Evolutionary conservation across 2,329 filamentous ascomycete genomes (phyloP).

Genomic region (Diaporthe citri): DNA sequence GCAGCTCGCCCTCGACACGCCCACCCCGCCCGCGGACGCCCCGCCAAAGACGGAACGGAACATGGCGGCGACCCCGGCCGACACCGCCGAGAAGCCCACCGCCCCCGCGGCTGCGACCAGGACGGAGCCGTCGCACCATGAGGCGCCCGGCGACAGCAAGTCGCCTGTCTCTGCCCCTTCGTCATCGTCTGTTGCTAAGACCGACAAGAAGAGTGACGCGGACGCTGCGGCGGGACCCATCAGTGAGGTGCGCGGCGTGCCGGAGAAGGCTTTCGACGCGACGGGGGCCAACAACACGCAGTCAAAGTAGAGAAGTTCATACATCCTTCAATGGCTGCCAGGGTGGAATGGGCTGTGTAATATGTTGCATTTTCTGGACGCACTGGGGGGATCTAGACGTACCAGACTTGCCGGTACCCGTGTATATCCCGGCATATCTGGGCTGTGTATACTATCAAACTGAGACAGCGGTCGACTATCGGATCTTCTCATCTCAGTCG

Average conservation of each 20-base stretch:
- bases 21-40: background rate
- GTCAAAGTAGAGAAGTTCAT: slow-evolving; percentile 8
- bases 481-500: slow-evolving; percentile 2
- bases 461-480: slow-evolving; percentile 5
- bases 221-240: slow-evolving; percentile 15
- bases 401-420: background rate
- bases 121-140: background rate
- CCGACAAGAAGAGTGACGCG: background rate
- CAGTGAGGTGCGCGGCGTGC: slow-evolving; percentile 39
- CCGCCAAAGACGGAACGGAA: slow-evolving; percentile 35
- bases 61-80: slow-evolving; percentile 2
- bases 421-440: background rate
- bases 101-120: background rate
- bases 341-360: slow-evolving; percentile 42
- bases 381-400: slow-evolving; percentile 8
- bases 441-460: slow-evolving; percentile 16
- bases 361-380: slow-evolving; percentile 42
- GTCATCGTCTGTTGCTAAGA: background rate
- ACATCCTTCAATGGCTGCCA: background rate
- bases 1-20: slow-evolving; percentile 21
- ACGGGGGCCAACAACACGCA: slow-evolving; percentile 48
- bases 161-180: background rate
- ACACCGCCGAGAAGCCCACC: slow-evolving; percentile 5
- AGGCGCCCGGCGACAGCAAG: background rate
- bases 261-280: slow-evolving; percentile 49